Conservation (phyloP, 2,329 filamentous ascomycete genomes). For the Rhinocladiella mackenziei region DNA sequence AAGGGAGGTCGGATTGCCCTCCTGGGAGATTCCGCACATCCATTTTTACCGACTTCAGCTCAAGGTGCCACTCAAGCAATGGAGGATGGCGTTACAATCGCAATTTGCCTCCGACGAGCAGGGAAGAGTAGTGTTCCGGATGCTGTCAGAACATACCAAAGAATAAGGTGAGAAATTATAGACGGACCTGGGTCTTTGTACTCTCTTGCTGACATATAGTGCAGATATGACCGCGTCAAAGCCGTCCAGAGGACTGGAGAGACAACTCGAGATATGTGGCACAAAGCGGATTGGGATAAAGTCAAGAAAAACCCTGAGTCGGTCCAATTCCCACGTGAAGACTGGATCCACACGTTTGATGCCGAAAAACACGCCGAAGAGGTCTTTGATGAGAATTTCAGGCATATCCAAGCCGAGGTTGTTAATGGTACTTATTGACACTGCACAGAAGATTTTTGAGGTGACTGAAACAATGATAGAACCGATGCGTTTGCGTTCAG, state of each 20-base stretch:
- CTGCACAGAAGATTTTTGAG: background rate
- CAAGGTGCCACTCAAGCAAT: constrained; percentile 50
- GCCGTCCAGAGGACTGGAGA: constrained; percentile 28
- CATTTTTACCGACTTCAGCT: constrained; percentile 48
- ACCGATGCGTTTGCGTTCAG: too few relatives aligned
- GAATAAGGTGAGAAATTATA: constrained; percentile 24
- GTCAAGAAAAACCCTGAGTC: constrained; percentile 22
- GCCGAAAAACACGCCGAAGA: constrained; percentile 47
- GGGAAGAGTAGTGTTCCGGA: constrained; percentile 29
- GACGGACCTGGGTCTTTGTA: too few relatives aligned
- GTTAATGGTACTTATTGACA: constrained; percentile 12
- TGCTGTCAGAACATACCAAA: constrained; percentile 22
- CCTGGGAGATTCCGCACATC: constrained; percentile 51
- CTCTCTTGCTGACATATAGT: too few relatives aligned
- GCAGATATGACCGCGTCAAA: constrained; percentile 29
- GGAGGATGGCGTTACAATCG: constrained; percentile 49
- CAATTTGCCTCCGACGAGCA: constrained; percentile 39
- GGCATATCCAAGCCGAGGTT: constrained; percentile 6
- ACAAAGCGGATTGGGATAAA: constrained; percentile 26
- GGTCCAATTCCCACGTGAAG: constrained; percentile 39
- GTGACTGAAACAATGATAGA: constrained; percentile 15
- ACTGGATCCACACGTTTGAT: constrained; percentile 50
- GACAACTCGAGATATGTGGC: constrained; percentile 28
- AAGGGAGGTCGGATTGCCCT: constrained; percentile 42
- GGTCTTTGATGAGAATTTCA: constrained; percentile 33